These are phyloP conservation scores for Wickerhamomyces subpelliculosus DNA, from an alignment of 805 yeast genomes.

Conservation along the genomic window DNA sequence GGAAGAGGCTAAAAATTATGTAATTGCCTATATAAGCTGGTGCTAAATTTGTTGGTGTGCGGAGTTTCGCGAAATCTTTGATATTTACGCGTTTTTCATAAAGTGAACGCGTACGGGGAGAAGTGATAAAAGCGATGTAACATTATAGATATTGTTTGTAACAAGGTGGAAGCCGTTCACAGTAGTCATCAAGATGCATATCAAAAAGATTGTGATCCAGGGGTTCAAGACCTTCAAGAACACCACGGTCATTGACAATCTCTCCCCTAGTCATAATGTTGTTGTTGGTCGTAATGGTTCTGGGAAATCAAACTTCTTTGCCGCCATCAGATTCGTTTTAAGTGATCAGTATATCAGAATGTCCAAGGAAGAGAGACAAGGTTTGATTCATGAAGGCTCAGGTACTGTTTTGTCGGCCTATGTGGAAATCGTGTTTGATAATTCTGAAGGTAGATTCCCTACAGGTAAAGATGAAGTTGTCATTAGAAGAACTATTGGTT, in stretches of 20 bases:
- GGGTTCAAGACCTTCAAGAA: conserved; percentile 93
- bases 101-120: no score
- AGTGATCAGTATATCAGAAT: conserved; percentile 85
- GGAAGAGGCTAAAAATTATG: no score
- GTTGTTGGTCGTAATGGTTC: conserved; percentile 93
- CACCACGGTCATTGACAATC: conserved; percentile 65
- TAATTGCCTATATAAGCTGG: no score
- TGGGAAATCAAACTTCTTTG: conserved; percentile 92
- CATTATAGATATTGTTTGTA: no score
- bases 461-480: conserved; percentile 53
- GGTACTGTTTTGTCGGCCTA: conserved; percentile 88
- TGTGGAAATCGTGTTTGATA: conserved; percentile 86
- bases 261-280: conserved; percentile 81
- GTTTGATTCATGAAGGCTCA: conserved; percentile 84
- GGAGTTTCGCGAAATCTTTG: no score
- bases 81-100: no score
- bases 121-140: no score
- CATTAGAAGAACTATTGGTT: conserved; percentile 85
- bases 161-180: background rate
- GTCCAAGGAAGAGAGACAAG: conserved; percentile 79
- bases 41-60: no score
- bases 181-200: conserved; percentile 25
- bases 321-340: conserved; percentile 88
- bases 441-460: conserved; percentile 64
- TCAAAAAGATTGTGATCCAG: conserved; percentile 60